Conservation (phyloP, 176 grass and related monocot genomes). For the Triticum monococcum region DNA sequence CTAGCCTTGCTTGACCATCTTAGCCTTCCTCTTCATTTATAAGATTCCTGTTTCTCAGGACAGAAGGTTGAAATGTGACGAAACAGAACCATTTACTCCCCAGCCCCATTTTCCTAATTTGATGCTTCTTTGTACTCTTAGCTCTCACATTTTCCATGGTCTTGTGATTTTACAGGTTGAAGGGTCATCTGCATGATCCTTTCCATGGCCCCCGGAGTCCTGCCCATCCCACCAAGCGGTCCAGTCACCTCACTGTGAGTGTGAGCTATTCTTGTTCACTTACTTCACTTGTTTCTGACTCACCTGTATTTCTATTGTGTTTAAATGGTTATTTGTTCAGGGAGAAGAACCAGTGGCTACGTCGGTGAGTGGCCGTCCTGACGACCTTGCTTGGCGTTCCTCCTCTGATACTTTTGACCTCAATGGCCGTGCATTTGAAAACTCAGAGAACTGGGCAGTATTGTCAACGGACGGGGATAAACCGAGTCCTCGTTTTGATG, state of each 20-base stretch:
- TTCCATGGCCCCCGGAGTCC: constrained; percentile 81
- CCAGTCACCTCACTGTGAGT: constrained; percentile 63
- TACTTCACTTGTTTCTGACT: constrained; percentile 6
- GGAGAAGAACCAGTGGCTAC: constrained; percentile 61
- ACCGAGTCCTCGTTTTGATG: constrained; percentile 79
- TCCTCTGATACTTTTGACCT: constrained; percentile 62
- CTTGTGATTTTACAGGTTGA: constrained; percentile 57
- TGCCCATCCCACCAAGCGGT: constrained; percentile 45
- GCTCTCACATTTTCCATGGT: not conserved
- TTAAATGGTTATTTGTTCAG: constrained; percentile 47
- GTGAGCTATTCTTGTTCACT: constrained; percentile 46
- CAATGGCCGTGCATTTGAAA: constrained; percentile 55
- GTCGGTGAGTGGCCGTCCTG: constrained; percentile 67
- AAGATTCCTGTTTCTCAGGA: not conserved
- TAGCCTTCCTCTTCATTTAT: not conserved
- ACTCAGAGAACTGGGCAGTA: constrained; percentile 75
- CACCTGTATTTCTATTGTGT: not conserved
- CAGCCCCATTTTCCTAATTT: constrained; percentile 8
- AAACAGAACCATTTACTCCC: not conserved
- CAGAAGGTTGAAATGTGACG: not conserved
- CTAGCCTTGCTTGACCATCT: not conserved
- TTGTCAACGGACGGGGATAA: constrained; percentile 74
- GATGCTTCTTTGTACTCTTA: not conserved
- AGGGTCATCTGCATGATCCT: constrained; percentile 69
- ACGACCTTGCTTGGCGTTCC: constrained; percentile 61